A percentile compares a stretch with the other conserved stretches of the same genome.
phyloP scores from a whole-genome alignment of 257 asterid species.

The Hygrophila difformis region DNA sequence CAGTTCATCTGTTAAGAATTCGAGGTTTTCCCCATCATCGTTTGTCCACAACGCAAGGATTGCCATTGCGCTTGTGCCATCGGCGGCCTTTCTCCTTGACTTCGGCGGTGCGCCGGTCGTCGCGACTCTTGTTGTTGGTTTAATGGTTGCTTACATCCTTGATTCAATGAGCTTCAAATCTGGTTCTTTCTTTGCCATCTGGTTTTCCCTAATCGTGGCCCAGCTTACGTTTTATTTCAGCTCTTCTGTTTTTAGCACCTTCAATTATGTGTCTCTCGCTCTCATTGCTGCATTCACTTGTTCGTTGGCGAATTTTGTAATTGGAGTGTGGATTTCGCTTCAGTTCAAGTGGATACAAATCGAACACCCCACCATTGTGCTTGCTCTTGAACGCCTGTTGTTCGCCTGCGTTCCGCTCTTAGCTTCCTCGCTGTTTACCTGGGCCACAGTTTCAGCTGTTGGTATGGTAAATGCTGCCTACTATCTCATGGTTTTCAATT shows the following conservation, averaged over 20 bases:
- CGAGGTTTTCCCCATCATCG: constrained; percentile 59
- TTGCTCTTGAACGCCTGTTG: constrained; percentile 80
- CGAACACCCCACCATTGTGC: constrained; percentile 80
- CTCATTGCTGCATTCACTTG: constrained; percentile 60
- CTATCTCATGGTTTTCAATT: constrained; percentile 77
- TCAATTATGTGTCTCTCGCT: constrained; percentile 46
- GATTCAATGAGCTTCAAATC: constrained; percentile 78
- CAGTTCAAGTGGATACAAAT: constrained; percentile 98
- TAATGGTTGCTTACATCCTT: constrained; percentile 84
- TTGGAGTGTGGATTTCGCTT: constrained; percentile 91
- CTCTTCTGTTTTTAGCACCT: constrained; percentile 47
- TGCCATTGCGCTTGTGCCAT: constrained; percentile 78
- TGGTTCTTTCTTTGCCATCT: constrained; percentile 83
- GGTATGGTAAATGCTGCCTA: constrained; percentile 84
- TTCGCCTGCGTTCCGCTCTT: constrained; percentile 78
- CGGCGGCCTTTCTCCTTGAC: constrained; percentile 82
- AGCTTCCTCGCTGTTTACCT: constrained; percentile 67
- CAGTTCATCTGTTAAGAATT: constrained; percentile 38
- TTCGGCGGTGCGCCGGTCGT: constrained; percentile 96
- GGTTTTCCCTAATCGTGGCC: constrained; percentile 78
- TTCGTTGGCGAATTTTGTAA: constrained; percentile 64
- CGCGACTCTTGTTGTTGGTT: constrained; percentile 61
- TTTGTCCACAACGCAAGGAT: constrained; percentile 75
- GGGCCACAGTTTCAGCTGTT: constrained; percentile 93
- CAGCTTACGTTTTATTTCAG: constrained; percentile 81